Conservation (phyloP, 441 rosid genomes). For the Melastoma candidum region DNA sequence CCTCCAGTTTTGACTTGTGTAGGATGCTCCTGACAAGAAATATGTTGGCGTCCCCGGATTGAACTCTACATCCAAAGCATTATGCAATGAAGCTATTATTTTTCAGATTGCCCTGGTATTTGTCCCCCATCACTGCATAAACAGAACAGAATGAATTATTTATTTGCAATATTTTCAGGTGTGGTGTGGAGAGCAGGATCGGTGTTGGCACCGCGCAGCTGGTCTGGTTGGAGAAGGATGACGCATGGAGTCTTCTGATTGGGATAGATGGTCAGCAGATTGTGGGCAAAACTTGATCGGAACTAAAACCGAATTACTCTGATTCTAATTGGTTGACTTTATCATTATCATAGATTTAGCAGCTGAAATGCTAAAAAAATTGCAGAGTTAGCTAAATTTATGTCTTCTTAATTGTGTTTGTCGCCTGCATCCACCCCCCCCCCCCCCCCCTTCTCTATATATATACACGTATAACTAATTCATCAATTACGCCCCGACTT, state of each 20-base stretch:
- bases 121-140: background rate
- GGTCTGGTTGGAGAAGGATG: slow-evolving; percentile 54
- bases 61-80: slow-evolving; percentile 62
- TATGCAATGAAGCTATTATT: slow-evolving; percentile 52
- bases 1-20: slow-evolving; percentile 6
- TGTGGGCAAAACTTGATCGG: too few species aligned
- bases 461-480: too few species aligned
- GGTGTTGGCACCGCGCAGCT: slow-evolving; percentile 49
- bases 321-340: too few species aligned
- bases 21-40: slow-evolving; percentile 50
- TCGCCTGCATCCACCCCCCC: too few species aligned
- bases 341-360: too few species aligned
- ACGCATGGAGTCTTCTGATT: slow-evolving; percentile 40
- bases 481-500: too few species aligned
- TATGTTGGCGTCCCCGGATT: slow-evolving; percentile 76
- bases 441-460: too few species aligned
- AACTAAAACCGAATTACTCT: too few species aligned
- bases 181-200: slow-evolving; percentile 57
- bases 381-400: too few species aligned
- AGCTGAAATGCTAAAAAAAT: too few species aligned
- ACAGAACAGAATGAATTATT: too few species aligned
- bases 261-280: slow-evolving; percentile 38
- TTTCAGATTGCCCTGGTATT: background rate
- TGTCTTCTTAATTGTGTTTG: too few species aligned
- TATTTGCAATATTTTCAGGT: slow-evolving; percentile 9